Base-by-base conservation (phyloP, 345 rosid genomes). In the Populus simonii region DNA sequence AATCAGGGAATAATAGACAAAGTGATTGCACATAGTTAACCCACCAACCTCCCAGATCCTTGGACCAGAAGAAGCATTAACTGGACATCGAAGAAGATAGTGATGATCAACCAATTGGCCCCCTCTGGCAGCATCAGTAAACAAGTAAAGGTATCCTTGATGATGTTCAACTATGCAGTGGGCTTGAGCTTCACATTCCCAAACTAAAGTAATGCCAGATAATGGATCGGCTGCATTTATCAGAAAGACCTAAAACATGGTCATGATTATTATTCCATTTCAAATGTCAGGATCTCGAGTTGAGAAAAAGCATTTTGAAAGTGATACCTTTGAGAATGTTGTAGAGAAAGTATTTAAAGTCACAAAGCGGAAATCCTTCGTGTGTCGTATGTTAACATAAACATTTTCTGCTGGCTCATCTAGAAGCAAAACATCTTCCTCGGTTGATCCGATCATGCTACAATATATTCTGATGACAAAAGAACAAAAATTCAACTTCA, bases 131-230 rank as follows among this genome's bases (percentile, higher is more conserved):
- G 97, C 97, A 86, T 96, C 89, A 29, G 99, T 92, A 74, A 96
- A 93, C 70, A 93, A 73, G 85, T 92, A 96, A 75, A 96, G 92
- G 82, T 76, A 86, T 20, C 93, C 95, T 35, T 86, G 92, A 84
- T 92, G 99, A 88, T 96, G 99, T 91, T 93, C 98, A 68, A 93
- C 84, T 73, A 92, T 82, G 82, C 98, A 93, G 80, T 92, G 99
- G 25, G 87, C 89, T 77, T 83, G 92, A 81, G 88, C 90, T 83
- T 92, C 88, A 87, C 93, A 88, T 83, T 96, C 95, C 97, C 97
- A 96, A 73, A 87, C 86, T 84, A 89, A 88, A 72, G 76, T 86
- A 92, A 90, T 81, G 80, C 94, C 92, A 74, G 97, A 88, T 76
- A 88, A 83, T 15, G 97, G 99, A 78, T 93, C 89, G 78, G 97